A percentile compares a stretch with the other conserved stretches of the same genome.
Conservation (phyloP, 2,329 filamentous ascomycete species). For the Pleoardoris graminearum region DNA sequence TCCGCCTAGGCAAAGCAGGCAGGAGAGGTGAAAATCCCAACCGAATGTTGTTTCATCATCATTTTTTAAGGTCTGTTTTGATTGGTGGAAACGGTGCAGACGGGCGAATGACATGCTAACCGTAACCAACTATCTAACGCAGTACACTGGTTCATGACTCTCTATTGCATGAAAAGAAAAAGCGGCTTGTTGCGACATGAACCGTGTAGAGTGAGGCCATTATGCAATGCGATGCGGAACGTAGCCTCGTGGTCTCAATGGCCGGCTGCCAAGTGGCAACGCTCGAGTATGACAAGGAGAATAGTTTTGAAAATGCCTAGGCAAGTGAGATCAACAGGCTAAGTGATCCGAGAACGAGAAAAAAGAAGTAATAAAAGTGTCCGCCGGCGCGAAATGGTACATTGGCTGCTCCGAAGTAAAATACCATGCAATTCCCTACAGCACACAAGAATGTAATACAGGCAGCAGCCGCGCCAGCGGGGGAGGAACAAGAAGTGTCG, state of each 20-base stretch:
- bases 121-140: background rate
- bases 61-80: background rate
- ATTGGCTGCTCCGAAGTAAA: no score
- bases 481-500: no score
- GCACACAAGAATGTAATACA: background rate
- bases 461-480: background rate
- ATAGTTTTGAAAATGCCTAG: background rate
- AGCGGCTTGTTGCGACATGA: background rate
- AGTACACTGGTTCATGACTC: background rate
- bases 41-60: background rate
- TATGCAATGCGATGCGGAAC: background rate
- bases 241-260: no score
- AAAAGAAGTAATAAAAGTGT: no score
- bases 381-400: no score
- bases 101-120: background rate
- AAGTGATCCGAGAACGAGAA: background rate
- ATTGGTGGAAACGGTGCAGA: background rate
- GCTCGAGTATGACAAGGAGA: slow-evolving; percentile 2
- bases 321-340: background rate
- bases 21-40: background rate
- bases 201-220: background rate
- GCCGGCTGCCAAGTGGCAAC: background rate
- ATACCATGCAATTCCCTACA: background rate
- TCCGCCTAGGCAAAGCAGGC: background rate
- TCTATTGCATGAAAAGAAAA: background rate